Conservation (phyloP, 331 rosid species). For the Quercus tomentella region DNA sequence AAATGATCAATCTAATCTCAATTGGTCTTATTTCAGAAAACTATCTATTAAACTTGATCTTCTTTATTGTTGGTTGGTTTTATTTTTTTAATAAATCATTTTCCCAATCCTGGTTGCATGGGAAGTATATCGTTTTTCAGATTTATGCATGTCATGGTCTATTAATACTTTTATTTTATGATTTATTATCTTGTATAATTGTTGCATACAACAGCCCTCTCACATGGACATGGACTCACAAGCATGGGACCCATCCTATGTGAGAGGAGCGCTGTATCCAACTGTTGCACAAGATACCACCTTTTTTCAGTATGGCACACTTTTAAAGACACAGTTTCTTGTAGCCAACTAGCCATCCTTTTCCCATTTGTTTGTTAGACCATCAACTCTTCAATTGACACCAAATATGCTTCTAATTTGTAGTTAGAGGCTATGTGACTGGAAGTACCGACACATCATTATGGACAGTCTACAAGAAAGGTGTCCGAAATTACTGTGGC, state of each 20-base stretch:
- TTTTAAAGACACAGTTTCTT: conserved; percentile 3
- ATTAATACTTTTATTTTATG: no score
- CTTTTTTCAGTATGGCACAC: no score
- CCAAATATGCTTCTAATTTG: conserved; percentile 20
- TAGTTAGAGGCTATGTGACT: conserved; percentile 91
- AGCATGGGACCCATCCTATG: no score
- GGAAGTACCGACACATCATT: conserved; percentile 96
- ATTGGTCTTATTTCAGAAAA: background rate
- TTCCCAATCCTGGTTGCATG: background rate
- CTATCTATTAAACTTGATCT: background rate
- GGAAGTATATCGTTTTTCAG: background rate
- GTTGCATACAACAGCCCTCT: no score
- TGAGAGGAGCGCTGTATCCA: no score
- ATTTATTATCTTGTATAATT: no score
- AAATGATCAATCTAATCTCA: background rate
- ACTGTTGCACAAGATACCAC: no score
- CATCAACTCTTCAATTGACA: conserved; percentile 11
- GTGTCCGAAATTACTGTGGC: conserved; percentile 83
- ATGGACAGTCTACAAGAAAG: conserved; percentile 89
- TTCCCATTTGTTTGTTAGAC: background rate
- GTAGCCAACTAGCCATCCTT: background rate
- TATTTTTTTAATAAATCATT: background rate
- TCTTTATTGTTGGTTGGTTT: background rate
- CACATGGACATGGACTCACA: no score
- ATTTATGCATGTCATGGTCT: background rate